Evolutionary conservation across 257 asterid species (phyloP), one percentile per base, ranked within the genome.

Genomic region (Nicotiana obtusifolia): DNA sequence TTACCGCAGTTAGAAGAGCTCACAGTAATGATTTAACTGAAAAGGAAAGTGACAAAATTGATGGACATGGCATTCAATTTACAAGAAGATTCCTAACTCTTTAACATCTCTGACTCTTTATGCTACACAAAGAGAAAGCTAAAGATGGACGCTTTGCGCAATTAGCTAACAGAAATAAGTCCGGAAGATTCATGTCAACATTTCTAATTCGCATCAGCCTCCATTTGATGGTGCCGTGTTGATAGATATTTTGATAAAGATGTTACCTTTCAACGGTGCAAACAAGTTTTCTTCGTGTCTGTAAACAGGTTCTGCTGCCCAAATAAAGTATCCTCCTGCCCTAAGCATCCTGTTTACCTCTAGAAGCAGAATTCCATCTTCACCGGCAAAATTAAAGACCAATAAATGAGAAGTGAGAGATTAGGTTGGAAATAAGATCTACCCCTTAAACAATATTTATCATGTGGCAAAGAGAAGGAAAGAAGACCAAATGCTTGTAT

Each of bases 311-410:
- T 59, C 84, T 64, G 86, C 85, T 37, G 84, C 86, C 94, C 87
- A 85, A 57, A 89, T 84, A 73, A 90, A 92, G 90, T 82, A 86
- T 80, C 93, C 93, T 82, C 97, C 97, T 31, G 87, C 94, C 81
- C 97, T 85, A n/a, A 91, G 91, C 26, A 91, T 67, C 86, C 94
- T 89, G 87, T 92, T 92, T 15, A 88, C 91, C 91, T 92, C 94
- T 19, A 92, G 90, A 77, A 90, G 93, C 83, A 89, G 84, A 86
- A 89, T 81, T 64, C 97, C 97, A 81, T 82, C 97, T 90, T 84
- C 87, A 82, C 65, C 56, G 68, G 53, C 11, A 75, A 66, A 31
- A 66, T 76, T 66, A 67, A 76, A 8, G 33, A 24, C 37, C 61
- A 73, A 73, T 73, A 47, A 26, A 75, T 16, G 28, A 82, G 65